Conservation (phyloP, 768 basidiomycete genomes). For the Rhodotorula diobovata region DNA sequence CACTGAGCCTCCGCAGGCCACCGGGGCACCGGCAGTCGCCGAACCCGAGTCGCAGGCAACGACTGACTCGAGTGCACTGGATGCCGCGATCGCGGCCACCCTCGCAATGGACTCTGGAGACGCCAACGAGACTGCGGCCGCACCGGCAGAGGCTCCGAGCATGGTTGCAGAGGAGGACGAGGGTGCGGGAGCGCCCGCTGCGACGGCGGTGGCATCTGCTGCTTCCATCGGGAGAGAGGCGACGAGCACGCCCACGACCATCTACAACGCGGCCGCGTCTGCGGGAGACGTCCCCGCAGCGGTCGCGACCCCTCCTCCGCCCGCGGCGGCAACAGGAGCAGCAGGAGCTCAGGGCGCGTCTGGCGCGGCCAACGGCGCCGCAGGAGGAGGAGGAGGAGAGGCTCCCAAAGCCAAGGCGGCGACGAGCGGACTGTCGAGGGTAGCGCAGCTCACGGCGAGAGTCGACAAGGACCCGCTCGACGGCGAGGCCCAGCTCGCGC, state of each 20-base stretch:
- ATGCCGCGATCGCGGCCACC: conserved; percentile 25
- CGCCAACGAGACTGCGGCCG: neutral
- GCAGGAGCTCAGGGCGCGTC: too few species aligned
- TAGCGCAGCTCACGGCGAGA: conserved; percentile 37
- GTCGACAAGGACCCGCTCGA: conserved; percentile 61
- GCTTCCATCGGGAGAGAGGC: conserved; percentile 10
- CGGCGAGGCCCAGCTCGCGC: conserved; percentile 69
- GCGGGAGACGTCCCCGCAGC: conserved; percentile 18
- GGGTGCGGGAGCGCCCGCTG: too few species aligned
- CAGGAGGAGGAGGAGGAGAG: too few species aligned
- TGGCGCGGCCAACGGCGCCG: too few species aligned
- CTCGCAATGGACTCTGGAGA: conserved; percentile 17
- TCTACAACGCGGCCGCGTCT: conserved; percentile 15
- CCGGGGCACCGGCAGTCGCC: neutral
- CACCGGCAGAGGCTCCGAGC: neutral
- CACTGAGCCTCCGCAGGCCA: neutral
- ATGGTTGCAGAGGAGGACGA: too few species aligned
- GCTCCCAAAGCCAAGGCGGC: conserved; percentile 1
- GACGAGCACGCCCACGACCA: conserved; percentile 19
- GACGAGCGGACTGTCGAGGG: conserved; percentile 29
- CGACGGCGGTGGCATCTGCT: neutral
- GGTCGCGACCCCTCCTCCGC: conserved; percentile 13
- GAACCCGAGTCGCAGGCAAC: neutral
- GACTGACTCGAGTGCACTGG: neutral
- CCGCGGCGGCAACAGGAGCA: neutral